Evolutionary conservation across 768 basidiomycete species (phyloP).

Genomic region (Mycena metata): DNA sequence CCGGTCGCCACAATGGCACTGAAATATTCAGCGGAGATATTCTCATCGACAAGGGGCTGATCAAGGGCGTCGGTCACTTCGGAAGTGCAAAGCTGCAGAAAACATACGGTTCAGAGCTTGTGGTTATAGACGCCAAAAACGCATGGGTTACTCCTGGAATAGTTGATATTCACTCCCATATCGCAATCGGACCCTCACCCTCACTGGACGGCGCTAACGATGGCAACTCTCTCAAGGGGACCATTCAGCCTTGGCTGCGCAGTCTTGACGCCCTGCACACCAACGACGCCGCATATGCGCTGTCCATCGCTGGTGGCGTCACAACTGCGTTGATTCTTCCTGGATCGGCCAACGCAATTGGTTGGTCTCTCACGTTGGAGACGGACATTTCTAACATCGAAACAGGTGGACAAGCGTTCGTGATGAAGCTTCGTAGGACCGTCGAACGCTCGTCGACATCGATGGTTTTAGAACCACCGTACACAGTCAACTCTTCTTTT

Average conservation of each 20-base stretch:
- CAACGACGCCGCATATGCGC: conserved; percentile 70
- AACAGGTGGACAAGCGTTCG: conserved; percentile 78
- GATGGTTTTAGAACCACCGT: conserved; percentile 84
- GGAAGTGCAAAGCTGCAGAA: conserved; percentile 39
- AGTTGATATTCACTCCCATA: conserved; percentile 77
- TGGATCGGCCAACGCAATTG: conserved; percentile 74
- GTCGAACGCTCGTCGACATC: conserved; percentile 75
- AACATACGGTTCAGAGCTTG: conserved; percentile 52
- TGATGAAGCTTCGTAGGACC: conserved; percentile 79
- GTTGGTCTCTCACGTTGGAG: conserved; percentile 44
- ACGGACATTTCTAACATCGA: background rate
- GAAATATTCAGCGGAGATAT: conserved; percentile 76
- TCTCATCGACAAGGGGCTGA: conserved; percentile 76
- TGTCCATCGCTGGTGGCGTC: conserved; percentile 75
- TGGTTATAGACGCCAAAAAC: conserved; percentile 72
- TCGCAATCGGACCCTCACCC: conserved; percentile 38
- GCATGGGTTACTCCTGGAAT: conserved; percentile 86
- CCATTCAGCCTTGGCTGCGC: conserved; percentile 74
- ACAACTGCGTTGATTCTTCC: conserved; percentile 82
- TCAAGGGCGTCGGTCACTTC: conserved; percentile 70
- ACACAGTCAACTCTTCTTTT: conserved; percentile 58
- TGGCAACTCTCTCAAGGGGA: conserved; percentile 65
- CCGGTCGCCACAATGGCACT: conserved; percentile 76
- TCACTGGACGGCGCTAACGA: conserved; percentile 59
- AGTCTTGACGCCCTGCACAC: conserved; percentile 84